phyloP scores from a whole-genome alignment of 352 stramenopile species.

The Globisporangium emineosum region DNA sequence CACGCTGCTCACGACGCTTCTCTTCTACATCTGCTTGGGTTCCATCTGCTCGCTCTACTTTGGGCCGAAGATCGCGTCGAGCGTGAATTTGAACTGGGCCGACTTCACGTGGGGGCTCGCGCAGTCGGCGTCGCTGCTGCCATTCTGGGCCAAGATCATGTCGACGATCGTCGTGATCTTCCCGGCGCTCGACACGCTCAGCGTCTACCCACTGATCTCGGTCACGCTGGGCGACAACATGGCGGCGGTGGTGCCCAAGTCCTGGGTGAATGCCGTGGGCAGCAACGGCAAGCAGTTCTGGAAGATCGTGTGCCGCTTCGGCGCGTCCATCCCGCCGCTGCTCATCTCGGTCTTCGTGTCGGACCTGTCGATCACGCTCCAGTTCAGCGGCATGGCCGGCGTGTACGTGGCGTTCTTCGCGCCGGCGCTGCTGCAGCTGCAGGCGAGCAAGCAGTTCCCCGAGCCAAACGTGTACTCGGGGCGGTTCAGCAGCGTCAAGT shows the following conservation, averaged over 20 bases:
- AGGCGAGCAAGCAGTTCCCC: slow-evolving; percentile 46
- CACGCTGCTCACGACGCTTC: slow-evolving; percentile 79
- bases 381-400: slow-evolving; percentile 77
- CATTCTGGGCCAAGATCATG: slow-evolving; percentile 56
- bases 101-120: slow-evolving; percentile 84
- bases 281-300: slow-evolving; percentile 39
- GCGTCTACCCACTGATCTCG: slow-evolving; percentile 90
- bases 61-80: slow-evolving; percentile 68
- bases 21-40: slow-evolving; percentile 84
- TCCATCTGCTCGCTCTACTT: slow-evolving; percentile 84
- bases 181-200: slow-evolving; percentile 87
- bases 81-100: slow-evolving; percentile 91
- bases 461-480: slow-evolving; percentile 58
- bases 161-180: slow-evolving; percentile 88
- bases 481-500: slow-evolving; percentile 48
- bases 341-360: slow-evolving; percentile 78
- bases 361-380: slow-evolving; percentile 83
- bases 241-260: slow-evolving; percentile 47
- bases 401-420: slow-evolving; percentile 85
- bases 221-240: slow-evolving; percentile 92
- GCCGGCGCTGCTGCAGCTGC: slow-evolving; percentile 65
- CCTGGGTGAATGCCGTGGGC: slow-evolving; percentile 31
- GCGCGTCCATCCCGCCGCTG: slow-evolving; percentile 73
- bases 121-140: slow-evolving; percentile 35
- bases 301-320: slow-evolving; percentile 77